These are phyloP conservation scores for Termitomyces sp. DNA, from an alignment of 768 basidiomycete genomes.

Conservation along the genomic window DNA sequence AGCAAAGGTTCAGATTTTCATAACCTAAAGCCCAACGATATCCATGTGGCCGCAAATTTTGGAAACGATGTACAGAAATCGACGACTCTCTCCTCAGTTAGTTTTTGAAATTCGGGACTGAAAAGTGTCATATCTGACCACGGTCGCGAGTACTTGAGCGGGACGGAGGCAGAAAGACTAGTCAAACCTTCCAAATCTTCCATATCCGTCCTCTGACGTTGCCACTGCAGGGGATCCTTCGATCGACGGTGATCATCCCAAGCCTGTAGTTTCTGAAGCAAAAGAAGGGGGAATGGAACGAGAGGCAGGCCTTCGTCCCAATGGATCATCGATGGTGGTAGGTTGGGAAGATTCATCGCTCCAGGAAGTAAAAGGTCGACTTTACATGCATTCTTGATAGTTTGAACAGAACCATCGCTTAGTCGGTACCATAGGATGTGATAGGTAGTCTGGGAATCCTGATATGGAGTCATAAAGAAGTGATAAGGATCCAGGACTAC, in stretches of 20 bases:
- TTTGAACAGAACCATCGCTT: slow-evolving; percentile 5
- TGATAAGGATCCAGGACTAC: slow-evolving; percentile 22
- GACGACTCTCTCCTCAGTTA: slow-evolving; percentile 8
- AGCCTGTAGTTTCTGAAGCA: slow-evolving; percentile 16
- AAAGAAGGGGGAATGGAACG: slow-evolving; percentile 14
- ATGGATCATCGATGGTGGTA: slow-evolving; percentile 18
- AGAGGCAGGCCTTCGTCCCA: slow-evolving; percentile 18
- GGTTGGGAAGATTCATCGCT: slow-evolving; percentile 32
- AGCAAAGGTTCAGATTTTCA: neutral
- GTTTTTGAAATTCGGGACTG: slow-evolving; percentile 1
- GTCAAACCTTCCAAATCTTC: slow-evolving; percentile 10
- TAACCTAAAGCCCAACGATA: slow-evolving; percentile 8
- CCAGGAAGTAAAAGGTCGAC: slow-evolving; percentile 40
- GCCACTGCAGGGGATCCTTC: slow-evolving; percentile 5
- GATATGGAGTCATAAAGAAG: slow-evolving; percentile 33
- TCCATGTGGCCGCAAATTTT: slow-evolving; percentile 3
- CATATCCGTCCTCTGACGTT: slow-evolving; percentile 13
- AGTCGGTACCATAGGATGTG: slow-evolving; percentile 34
- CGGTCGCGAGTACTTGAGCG: slow-evolving; percentile 6
- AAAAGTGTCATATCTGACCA: slow-evolving; percentile 15
- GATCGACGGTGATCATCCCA: slow-evolving; percentile 16
- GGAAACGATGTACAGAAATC: slow-evolving; percentile 8
- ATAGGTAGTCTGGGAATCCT: slow-evolving; percentile 29
- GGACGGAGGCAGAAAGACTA: slow-evolving; percentile 1
- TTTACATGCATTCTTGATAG: slow-evolving; percentile 28